Percentiles rank a stretch among this genome's conserved stretches.
Conservation (phyloP, 2,329 filamentous ascomycete species). For the Trichothecium roseum region DNA sequence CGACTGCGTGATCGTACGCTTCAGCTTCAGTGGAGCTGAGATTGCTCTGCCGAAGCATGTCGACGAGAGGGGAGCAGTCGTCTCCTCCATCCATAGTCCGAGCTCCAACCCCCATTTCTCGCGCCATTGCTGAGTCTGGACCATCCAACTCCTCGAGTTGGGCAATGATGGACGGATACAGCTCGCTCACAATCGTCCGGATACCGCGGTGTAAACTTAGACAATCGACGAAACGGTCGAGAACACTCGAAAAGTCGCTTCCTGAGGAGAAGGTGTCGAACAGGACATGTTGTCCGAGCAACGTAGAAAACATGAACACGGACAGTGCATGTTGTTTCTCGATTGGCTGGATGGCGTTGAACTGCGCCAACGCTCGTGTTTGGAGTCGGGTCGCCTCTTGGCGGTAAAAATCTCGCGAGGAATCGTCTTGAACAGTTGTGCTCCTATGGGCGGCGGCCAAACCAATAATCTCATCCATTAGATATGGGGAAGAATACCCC, state of each 20-base stretch:
- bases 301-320: conserved; percentile 21
- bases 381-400: conserved; percentile 21
- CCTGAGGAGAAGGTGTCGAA: conserved; percentile 24
- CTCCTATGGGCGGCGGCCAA: conserved; percentile 24
- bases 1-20: conserved; percentile 12
- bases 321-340: conserved; percentile 14
- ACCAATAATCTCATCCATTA: conserved; percentile 27
- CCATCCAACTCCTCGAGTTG: no score
- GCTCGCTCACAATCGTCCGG: conserved; percentile 15
- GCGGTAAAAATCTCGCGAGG: conserved; percentile 11
- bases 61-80: conserved; percentile 4
- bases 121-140: no score
- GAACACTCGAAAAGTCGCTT: conserved; percentile 17
- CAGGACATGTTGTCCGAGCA: conserved; percentile 27
- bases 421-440: conserved; percentile 6
- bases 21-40: conserved; percentile 5
- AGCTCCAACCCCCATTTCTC: no score
- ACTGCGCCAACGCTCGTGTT: conserved; percentile 18
- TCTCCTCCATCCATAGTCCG: no score
- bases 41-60: conserved; percentile 8
- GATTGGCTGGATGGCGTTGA: conserved; percentile 10
- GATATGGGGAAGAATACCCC: conserved; percentile 16
- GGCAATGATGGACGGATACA: no score
- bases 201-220: conserved; percentile 22
- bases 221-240: conserved; percentile 18